Percentiles rank a stretch among this genome's conserved stretches.
Evolutionary conservation across 2,329 filamentous ascomycete genomes (phyloP).

Genomic region (Aschersonia sp.): DNA sequence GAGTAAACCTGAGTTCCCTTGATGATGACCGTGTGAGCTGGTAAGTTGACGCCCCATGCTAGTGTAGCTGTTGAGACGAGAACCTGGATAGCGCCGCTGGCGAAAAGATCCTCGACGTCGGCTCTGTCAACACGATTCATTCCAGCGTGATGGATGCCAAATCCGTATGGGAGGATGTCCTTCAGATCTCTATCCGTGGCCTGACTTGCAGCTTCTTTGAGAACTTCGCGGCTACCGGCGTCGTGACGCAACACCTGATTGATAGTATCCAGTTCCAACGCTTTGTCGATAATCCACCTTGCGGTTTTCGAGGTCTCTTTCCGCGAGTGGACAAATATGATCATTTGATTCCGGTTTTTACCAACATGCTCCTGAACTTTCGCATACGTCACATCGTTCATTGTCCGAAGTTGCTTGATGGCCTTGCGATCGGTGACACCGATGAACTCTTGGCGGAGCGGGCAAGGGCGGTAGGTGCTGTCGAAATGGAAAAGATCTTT

Average conservation of each 20-base stretch:
- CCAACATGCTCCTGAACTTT: slow-evolving; percentile 96
- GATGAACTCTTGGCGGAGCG: slow-evolving; percentile 90
- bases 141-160: slow-evolving; percentile 96
- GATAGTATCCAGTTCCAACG: slow-evolving; percentile 92
- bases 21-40: slow-evolving; percentile 96
- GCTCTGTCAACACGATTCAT: slow-evolving; percentile 93
- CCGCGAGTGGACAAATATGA: slow-evolving; percentile 95
- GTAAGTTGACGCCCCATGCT: slow-evolving; percentile 97
- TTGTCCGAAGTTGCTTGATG: slow-evolving; percentile 96
- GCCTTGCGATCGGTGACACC: slow-evolving; percentile 96
- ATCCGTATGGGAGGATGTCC: slow-evolving; percentile 87
- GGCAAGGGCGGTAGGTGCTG: slow-evolving; percentile 83
- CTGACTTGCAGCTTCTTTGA: slow-evolving; percentile 70
- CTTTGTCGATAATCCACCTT: slow-evolving; percentile 90
- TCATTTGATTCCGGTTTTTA: slow-evolving; percentile 87
- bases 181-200: slow-evolving; percentile 82
- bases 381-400: slow-evolving; percentile 98
- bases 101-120: slow-evolving; percentile 88
- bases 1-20: slow-evolving; percentile 98
- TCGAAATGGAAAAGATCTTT: slow-evolving; percentile 96
- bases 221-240: slow-evolving; percentile 75
- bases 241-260: slow-evolving; percentile 89
- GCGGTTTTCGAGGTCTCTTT: slow-evolving; percentile 98
- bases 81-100: slow-evolving; percentile 81
- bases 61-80: slow-evolving; percentile 96